Evolutionary conservation across 1,139 yeast genomes (phyloP), one percentile per base, ranked within the genome.

Genomic region (Yamadazyma diddensiae): DNA sequence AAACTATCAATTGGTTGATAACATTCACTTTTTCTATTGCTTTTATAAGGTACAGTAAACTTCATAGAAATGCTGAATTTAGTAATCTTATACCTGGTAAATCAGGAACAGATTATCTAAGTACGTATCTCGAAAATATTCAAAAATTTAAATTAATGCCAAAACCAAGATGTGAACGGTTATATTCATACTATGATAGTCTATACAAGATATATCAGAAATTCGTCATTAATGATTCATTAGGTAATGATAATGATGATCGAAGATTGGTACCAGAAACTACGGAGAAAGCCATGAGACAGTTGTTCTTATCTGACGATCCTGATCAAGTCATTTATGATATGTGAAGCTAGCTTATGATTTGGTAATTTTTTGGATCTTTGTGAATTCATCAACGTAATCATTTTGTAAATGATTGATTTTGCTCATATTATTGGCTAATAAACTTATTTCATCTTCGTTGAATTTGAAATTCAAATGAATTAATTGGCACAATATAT

Each of bases 91-190:
- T 79, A 1, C 59, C 60, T 5, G 74, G 78, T 9, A 71, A 64
- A 48, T 76, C 82, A 4, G 84, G 84, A 0, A 53, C 59, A 5
- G 73, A 70, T 44, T 44, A 59, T 3, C 56, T 57, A 25, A 70
- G 73, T 25, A 69, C 79, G 0, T 70, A 67, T 42, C 44, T 67
- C 4, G 71, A 71, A 42, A 64, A 77, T 31, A 44, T 81, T 19
- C 65, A 70, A 30, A 81, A 79, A 38, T 68, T 82, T 42, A 75
- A 74, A 35, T 59, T 68, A 41, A 69, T 81, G 68, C 78, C 84
- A 2, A 70, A 52, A n/a, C 52, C 58, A 1, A 62, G 55, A 35
- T 59, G 67, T 7, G 70, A 67, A 35, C 49, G 54, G 26, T 49
- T 68, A 13, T 54, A 47, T 38, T 49, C 57, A 3, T 62, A 57